A percentile compares a stretch with the other conserved stretches of the same genome.
These are phyloP conservation scores for Amniculicola lignicola DNA, from an alignment of 495 filamentous ascomycete genomes.

Conservation along the genomic window DNA sequence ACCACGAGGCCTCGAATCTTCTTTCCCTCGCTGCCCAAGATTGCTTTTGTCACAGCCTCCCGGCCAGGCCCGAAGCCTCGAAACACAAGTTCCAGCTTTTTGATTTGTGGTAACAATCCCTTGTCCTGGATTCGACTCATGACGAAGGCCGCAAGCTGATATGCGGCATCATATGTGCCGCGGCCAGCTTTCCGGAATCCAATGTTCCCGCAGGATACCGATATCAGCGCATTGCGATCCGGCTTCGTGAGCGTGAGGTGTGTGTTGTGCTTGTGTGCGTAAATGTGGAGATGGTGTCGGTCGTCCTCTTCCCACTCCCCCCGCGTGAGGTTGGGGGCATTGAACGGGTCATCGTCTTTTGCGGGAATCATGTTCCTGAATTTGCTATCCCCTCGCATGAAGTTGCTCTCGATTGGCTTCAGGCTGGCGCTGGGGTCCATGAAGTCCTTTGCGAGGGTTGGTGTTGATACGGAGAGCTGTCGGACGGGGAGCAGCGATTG, in stretches of 20 bases:
- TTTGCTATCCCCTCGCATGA: neutral
- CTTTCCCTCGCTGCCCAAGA: constrained; percentile 81
- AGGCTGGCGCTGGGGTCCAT: too few species aligned
- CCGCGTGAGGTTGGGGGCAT: constrained; percentile 3
- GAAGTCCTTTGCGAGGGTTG: constrained; percentile 4
- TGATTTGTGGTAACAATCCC: constrained; percentile 58
- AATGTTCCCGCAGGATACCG: constrained; percentile 73
- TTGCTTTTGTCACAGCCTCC: constrained; percentile 82
- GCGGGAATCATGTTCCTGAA: constrained; percentile 4
- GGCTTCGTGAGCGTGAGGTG: constrained; percentile 84
- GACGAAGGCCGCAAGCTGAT: constrained; percentile 77
- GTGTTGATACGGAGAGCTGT: constrained; percentile 14
- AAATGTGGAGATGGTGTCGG: constrained; percentile 87
- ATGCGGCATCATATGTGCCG: constrained; percentile 86
- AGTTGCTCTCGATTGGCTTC: neutral
- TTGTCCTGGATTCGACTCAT: constrained; percentile 74
- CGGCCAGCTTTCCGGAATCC: constrained; percentile 78
- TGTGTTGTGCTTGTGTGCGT: constrained; percentile 83
- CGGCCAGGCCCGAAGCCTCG: constrained; percentile 81
- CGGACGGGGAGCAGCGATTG: constrained; percentile 9
- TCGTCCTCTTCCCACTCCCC: constrained; percentile 51
- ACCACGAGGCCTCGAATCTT: constrained; percentile 64
- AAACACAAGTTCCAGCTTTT: constrained; percentile 70
- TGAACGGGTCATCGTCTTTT: neutral
- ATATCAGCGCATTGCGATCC: constrained; percentile 70